phyloP scores from a whole-genome alignment of 2,329 filamentous ascomycete genomes.

The Metarhizium guizhouense region DNA sequence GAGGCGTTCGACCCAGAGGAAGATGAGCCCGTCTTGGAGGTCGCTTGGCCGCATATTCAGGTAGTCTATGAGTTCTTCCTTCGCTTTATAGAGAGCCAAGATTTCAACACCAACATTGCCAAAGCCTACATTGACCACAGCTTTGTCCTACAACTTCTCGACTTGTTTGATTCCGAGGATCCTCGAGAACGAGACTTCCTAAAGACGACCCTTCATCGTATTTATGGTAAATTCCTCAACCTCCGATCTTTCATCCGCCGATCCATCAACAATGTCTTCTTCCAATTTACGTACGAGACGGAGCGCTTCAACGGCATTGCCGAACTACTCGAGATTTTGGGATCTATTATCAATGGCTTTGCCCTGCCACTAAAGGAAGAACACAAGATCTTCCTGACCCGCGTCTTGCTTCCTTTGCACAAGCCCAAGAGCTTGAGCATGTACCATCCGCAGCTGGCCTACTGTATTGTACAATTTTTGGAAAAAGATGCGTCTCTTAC shows the following conservation, averaged over 20 bases:
- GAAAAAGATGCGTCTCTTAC: slow-evolving; percentile 96
- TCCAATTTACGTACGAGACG: slow-evolving; percentile 98
- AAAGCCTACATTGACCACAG: slow-evolving; percentile 98
- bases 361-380: slow-evolving; percentile 95
- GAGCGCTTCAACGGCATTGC: slow-evolving; percentile 98
- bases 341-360: slow-evolving; percentile 98
- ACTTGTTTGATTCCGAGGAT: slow-evolving; percentile 97
- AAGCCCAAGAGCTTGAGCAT: slow-evolving; percentile 99
- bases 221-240: slow-evolving; percentile 98
- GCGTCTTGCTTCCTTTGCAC: slow-evolving; percentile 86
- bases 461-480: slow-evolving; percentile 97
- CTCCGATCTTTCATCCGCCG: slow-evolving; percentile 92
- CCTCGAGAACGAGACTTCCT: slow-evolving; percentile 93
- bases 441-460: slow-evolving; percentile 97
- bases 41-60: slow-evolving; percentile 98
- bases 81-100: slow-evolving; percentile 96
- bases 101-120: slow-evolving; percentile 99
- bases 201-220: slow-evolving; percentile 94
- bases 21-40: slow-evolving; percentile 94
- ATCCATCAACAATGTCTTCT: slow-evolving; percentile 99
- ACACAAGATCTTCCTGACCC: slow-evolving; percentile 94
- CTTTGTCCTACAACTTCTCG: slow-evolving; percentile 93
- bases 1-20: slow-evolving; percentile 98
- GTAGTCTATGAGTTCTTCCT: slow-evolving; percentile 99
- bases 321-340: slow-evolving; percentile 89